A percentile compares a stretch with the other conserved stretches of the same genome.
These are phyloP conservation scores for Blastobotrys persicus DNA, from an alignment of 1,139 yeast genomes.

Conservation along the genomic window DNA sequence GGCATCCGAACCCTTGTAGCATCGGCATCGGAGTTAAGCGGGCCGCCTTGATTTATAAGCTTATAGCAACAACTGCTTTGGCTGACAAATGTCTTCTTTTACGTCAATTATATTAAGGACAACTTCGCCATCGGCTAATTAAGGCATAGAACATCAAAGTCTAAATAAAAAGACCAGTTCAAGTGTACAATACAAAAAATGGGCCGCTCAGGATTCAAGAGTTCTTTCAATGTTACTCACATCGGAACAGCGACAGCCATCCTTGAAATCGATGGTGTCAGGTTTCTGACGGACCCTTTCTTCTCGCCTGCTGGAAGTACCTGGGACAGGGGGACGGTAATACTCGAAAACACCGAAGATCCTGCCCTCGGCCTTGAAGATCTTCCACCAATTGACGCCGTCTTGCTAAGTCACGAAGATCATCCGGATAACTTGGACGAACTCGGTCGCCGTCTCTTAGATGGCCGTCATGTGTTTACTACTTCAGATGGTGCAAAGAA, in stretches of 20 bases:
- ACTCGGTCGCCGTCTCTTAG: slow-evolving; percentile 8
- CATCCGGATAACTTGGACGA: slow-evolving; percentile 11
- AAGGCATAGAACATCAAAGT: too few species aligned
- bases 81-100: too few species aligned
- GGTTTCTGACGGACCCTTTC: slow-evolving; percentile 2
- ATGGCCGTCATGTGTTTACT: slow-evolving; percentile 12
- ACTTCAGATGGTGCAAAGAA: slow-evolving; percentile 10
- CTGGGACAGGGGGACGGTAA: background rate
- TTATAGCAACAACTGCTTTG: too few species aligned
- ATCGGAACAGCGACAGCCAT: slow-evolving; percentile 8
- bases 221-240: slow-evolving; percentile 3
- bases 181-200: too few species aligned
- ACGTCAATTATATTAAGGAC: too few species aligned
- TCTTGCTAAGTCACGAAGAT: slow-evolving; percentile 8
- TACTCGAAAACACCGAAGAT: background rate
- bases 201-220: too few species aligned
- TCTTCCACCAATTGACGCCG: slow-evolving; percentile 8
- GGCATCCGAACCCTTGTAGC: too few species aligned
- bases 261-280: slow-evolving; percentile 9
- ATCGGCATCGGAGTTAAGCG: too few species aligned
- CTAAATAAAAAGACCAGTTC: too few species aligned
- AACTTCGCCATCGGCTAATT: too few species aligned
- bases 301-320: slow-evolving; percentile 2
- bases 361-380: slow-evolving; percentile 1
- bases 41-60: too few species aligned